Percentiles rank a stretch among this genome's conserved stretches.
These are phyloP conservation scores for Tribonema minus DNA, from an alignment of 108 stramenopile genomes.

Conservation along the genomic window DNA sequence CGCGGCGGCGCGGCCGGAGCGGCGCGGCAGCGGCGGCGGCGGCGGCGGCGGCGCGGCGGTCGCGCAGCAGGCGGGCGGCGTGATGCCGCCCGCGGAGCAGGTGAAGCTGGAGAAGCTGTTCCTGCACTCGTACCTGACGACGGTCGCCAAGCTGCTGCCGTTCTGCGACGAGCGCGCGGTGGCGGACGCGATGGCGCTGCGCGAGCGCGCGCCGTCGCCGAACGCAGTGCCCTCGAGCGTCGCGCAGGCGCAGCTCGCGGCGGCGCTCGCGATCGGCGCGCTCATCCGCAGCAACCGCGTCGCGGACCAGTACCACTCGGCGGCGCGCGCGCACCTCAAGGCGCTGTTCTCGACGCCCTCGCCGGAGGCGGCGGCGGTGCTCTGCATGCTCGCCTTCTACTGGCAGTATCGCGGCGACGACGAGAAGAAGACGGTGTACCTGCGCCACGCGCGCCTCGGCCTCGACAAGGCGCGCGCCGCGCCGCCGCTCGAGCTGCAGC, in stretches of 20 bases:
- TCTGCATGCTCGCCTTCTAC: slow-evolving; percentile 5
- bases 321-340: slow-evolving; percentile 5
- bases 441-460: slow-evolving; percentile 1
- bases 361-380: not conserved
- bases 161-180: no score
- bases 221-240: no score
- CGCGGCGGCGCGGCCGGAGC: no score
- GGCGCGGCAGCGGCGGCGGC: no score
- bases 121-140: not conserved
- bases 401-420: slow-evolving; percentile 24
- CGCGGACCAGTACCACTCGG: slow-evolving; percentile 2
- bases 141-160: slow-evolving; percentile 12
- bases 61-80: no score
- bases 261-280: slow-evolving; percentile 17
- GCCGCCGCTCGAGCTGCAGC: not conserved
- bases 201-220: no score
- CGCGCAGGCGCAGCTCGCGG: slow-evolving; percentile 16
- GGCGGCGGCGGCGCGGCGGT: no score
- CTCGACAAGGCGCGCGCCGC: no score
- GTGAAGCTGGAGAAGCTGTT: slow-evolving; percentile 4
- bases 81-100: no score
- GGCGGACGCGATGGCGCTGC: no score
- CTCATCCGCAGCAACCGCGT: slow-evolving; percentile 1
- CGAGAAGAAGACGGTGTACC: slow-evolving; percentile 1
- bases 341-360: not conserved